phyloP scores from a whole-genome alignment of 1,284 basidiomycete species.

The Trichosporon coremiiforme region DNA sequence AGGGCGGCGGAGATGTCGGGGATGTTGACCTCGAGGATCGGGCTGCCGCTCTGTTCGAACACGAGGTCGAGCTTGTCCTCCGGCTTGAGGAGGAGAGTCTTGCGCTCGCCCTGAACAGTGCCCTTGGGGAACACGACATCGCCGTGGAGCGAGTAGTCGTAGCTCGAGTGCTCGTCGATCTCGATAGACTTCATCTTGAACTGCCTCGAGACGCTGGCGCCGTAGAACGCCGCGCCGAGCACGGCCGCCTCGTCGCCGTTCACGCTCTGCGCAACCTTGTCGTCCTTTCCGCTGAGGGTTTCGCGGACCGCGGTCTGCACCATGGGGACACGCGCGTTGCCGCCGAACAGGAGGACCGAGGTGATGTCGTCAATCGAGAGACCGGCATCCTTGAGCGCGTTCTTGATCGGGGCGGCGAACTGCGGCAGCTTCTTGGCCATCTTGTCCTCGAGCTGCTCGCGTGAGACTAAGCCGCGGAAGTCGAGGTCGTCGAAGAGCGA shows the following conservation, averaged over 20 bases:
- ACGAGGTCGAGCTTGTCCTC: conserved; percentile 70
- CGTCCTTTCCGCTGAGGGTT: conserved; percentile 70
- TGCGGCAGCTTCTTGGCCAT: conserved; percentile 60
- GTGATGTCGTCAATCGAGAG: conserved; percentile 69
- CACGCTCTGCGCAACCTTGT: conserved; percentile 87
- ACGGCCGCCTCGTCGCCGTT: conserved; percentile 98
- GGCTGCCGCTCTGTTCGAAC: conserved; percentile 63
- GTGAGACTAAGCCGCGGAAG: conserved; percentile 75
- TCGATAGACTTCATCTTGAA: conserved; percentile 97
- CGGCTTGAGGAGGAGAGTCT: conserved; percentile 62
- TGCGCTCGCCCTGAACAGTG: conserved; percentile 74
- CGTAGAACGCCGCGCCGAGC: conserved; percentile 89
- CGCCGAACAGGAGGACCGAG: conserved; percentile 89
- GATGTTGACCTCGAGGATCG: conserved; percentile 42
- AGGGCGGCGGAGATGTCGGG: conserved; percentile 43
- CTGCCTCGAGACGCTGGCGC: conserved; percentile 81
- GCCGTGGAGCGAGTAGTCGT: conserved; percentile 59
- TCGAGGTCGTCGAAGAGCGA: conserved; percentile 88
- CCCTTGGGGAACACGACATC: conserved; percentile 70
- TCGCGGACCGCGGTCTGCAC: conserved; percentile 78
- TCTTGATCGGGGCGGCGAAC: conserved; percentile 73
- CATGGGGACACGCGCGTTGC: conserved; percentile 86
- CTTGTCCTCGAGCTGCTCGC: conserved; percentile 73
- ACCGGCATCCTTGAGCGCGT: conserved; percentile 72
- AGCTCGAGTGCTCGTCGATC: conserved; percentile 70